Evolutionary conservation across 2,329 filamentous ascomycete genomes (phyloP).

Genomic region (Capronia epimyces): DNA sequence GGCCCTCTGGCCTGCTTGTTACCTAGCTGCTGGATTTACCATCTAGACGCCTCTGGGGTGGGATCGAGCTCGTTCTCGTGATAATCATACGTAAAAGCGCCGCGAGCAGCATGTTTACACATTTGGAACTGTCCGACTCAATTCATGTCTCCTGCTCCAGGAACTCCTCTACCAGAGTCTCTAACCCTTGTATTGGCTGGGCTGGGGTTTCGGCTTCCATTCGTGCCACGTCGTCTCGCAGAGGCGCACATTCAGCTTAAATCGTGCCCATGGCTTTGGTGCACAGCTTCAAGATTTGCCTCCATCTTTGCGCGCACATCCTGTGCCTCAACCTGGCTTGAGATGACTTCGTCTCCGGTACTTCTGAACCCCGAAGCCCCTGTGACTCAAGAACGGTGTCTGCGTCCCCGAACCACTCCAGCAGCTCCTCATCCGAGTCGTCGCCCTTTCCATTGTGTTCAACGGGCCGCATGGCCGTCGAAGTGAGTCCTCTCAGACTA

Average conservation of each 20-base stretch:
- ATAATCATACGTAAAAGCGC: no score
- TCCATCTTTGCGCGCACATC: conserved; percentile 18
- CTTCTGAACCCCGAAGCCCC: not conserved
- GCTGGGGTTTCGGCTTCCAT: not conserved
- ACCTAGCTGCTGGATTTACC: no score
- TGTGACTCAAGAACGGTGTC: conserved; percentile 6
- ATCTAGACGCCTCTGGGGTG: no score
- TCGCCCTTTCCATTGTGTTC: not conserved
- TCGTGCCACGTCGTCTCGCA: not conserved
- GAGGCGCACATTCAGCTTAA: not conserved
- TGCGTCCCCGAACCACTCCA: conserved; percentile 5
- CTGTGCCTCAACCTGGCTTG: conserved; percentile 5
- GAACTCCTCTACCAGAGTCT: not conserved
- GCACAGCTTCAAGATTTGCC: conserved; percentile 10
- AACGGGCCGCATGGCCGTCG: not conserved
- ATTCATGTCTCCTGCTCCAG: not conserved
- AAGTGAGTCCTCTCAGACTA: not conserved
- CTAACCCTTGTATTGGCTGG: not conserved
- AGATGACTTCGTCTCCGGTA: not conserved
- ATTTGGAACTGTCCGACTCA: no score
- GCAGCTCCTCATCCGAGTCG: no score
- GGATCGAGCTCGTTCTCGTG: no score
- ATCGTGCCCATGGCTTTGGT: not conserved
- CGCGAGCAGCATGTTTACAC: no score
- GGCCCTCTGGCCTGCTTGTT: no score